phyloP scores from a whole-genome alignment of 2,329 filamentous ascomycete species.

The Cladophialophora psammophila region DNA sequence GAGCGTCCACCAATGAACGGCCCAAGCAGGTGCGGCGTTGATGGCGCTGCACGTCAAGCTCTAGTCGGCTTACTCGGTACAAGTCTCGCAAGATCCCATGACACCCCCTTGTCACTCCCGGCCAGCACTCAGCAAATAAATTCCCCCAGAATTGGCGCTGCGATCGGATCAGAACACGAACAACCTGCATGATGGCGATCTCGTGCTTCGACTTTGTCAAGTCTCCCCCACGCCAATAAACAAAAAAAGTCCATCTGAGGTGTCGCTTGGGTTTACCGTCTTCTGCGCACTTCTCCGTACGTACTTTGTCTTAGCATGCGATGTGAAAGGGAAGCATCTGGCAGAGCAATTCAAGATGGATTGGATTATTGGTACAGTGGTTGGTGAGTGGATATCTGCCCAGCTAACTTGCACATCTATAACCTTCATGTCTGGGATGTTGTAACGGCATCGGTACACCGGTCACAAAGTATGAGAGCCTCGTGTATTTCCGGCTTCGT shows the following conservation, averaged over 20 bases:
- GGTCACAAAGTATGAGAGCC: conserved; percentile 27
- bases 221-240: conserved; percentile 3
- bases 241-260: neutral
- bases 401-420: conserved; percentile 8
- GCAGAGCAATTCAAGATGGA: neutral
- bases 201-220: conserved; percentile 12
- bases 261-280: neutral
- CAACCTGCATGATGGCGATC: conserved; percentile 15
- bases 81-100: conserved; percentile 23
- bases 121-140: neutral
- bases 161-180: conserved; percentile 15
- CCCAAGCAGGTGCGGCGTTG: neutral
- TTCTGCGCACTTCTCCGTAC: neutral
- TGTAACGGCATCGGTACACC: conserved; percentile 35
- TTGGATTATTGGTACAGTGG: conserved; percentile 29
- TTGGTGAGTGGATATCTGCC: conserved; percentile 7
- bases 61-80: neutral
- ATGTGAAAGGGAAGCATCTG: too few species aligned
- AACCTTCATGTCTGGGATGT: conserved; percentile 24
- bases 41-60: conserved; percentile 11
- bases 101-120: neutral
- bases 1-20: neutral
- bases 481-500: neutral
- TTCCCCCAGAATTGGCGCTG: conserved; percentile 12
- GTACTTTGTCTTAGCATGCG: too few species aligned